These are phyloP conservation scores for Bromus sterilis DNA, from an alignment of 176 grass and related monocot genomes.

Conservation along the genomic window DNA sequence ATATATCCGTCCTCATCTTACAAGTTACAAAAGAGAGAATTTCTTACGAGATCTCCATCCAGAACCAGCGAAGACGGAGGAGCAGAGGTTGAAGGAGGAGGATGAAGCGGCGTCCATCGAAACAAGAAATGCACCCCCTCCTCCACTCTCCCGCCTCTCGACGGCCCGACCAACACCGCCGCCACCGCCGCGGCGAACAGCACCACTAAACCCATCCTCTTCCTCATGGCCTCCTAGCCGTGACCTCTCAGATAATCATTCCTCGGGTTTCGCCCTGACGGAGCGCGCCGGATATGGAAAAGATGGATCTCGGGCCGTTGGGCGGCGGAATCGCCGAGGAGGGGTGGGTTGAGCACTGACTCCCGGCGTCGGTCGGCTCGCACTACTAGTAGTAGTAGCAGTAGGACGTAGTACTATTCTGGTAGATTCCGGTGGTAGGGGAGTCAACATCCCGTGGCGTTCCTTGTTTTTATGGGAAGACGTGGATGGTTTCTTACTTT, in stretches of 20 bases:
- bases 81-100: not conserved
- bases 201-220: slow-evolving; percentile 2
- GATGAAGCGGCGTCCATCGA: slow-evolving; percentile 4
- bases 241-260: slow-evolving; percentile 12
- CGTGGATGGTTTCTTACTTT: not conserved
- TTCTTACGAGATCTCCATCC: slow-evolving; percentile 35
- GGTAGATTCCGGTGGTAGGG: not conserved
- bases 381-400: not conserved
- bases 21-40: not conserved
- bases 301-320: not conserved
- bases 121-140: not conserved
- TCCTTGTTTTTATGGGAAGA: not conserved
- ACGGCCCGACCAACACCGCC: not conserved
- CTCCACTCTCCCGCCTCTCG: not conserved
- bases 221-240: not conserved
- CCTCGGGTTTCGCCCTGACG: not conserved
- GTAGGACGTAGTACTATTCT: no score
- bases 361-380: not conserved
- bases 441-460: not conserved
- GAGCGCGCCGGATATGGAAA: not conserved
- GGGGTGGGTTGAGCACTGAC: not conserved
- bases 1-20: not conserved
- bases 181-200: not conserved
- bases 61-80: not conserved
- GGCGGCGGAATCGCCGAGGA: not conserved